Evolutionary conservation across 2,329 filamentous ascomycete genomes (phyloP).

Genomic region (Colletotrichum navitas): DNA sequence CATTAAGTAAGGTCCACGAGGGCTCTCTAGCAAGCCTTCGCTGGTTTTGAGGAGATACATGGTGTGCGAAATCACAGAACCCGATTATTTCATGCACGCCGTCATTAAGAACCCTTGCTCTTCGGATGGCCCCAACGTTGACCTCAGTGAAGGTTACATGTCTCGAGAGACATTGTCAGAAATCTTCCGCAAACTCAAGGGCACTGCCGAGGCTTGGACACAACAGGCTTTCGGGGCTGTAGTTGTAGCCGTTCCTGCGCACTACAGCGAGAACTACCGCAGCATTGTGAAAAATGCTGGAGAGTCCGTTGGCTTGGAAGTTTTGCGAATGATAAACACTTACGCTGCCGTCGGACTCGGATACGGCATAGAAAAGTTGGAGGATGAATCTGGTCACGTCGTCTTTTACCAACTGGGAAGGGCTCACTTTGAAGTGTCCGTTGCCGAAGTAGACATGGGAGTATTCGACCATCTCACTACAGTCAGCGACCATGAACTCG

Average conservation of each 20-base stretch:
- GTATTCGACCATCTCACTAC: neutral
- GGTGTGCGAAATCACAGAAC: neutral
- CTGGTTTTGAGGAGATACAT: slow-evolving; percentile 4
- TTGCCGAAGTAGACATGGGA: slow-evolving; percentile 13
- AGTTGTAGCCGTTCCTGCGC: slow-evolving; percentile 1
- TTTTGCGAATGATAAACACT: neutral
- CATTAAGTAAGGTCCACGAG: neutral
- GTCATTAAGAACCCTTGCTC: neutral
- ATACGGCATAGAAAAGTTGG: slow-evolving; percentile 4
- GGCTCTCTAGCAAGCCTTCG: no score
- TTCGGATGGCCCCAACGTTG: no score
- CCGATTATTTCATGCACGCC: slow-evolving; percentile 11
- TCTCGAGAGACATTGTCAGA: neutral
- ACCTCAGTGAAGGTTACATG: neutral
- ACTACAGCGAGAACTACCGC: neutral
- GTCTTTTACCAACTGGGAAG: slow-evolving; percentile 8
- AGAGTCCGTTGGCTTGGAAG: neutral
- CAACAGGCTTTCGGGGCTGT: neutral
- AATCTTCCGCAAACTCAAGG: neutral
- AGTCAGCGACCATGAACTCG: neutral
- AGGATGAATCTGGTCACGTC: neutral
- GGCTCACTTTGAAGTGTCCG: slow-evolving; percentile 7
- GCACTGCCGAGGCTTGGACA: neutral
- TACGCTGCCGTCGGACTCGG: neutral
- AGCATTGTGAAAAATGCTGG: neutral